Base-by-base conservation (phyloP, 352 stramenopile genomes). In the Phytophthora melonis region DNA sequence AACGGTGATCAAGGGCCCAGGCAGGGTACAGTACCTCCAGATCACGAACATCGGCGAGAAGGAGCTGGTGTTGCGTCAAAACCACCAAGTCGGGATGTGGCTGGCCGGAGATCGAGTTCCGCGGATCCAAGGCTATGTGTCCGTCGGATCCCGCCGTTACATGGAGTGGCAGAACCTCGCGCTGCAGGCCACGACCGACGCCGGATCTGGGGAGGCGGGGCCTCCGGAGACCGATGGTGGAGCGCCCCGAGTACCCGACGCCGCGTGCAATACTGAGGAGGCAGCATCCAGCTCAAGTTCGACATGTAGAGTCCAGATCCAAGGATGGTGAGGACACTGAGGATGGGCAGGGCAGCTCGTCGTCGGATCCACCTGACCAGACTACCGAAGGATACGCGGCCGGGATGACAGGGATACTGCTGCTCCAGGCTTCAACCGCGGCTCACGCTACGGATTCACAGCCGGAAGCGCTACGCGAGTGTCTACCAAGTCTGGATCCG, bases 41-140 rank as follows among this genome's bases (percentile, higher is more conserved):
- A 16, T 71, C 6, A 76, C 63, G 1, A 72, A 68, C 43, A 19
- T 65, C 1, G 34, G 27, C 2, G 30, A 68, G 3, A 19, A 55
- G 4, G 39, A 8, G 18, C 11, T 66, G 10, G 23, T 49, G 0
- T 18, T 70, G 34, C 2, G 56, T n/a, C 30, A 52, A 32, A 36
- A 64, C n/a, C 21, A 11, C 4, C 9, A 19, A 3, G 6, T 74
- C 1, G 68, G 41, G 0, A 58, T 70, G 43, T 75, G 68, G 61
- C 32, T 70, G 25, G 45, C 32, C 0, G 19, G 14, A 49, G 62
- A 71, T n/a, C 21, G 47, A 7, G 61, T 75, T 2, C 45, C 60
- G 1, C 57, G 61, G n/a, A 5, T n/a, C 7, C 54, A 36, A 43
- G 43, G 61, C 1, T 72, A 45, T n/a, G 58, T 76, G 5, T 66